Base-by-base conservation (phyloP, 176 grass and related monocot species). In the Melocanna baccifera region DNA sequence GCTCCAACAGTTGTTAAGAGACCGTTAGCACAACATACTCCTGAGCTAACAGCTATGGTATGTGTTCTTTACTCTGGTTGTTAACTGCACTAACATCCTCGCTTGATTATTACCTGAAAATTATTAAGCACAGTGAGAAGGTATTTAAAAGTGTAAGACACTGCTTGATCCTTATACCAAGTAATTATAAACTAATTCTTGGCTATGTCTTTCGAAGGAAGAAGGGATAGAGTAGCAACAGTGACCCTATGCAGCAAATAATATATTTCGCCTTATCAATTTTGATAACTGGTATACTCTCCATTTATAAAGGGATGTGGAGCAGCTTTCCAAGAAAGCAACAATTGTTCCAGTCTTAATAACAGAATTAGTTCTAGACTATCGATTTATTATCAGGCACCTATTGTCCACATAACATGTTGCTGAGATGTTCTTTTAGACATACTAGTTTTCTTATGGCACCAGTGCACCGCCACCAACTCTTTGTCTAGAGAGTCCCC, bases 1-100 rank as follows among this genome's bases (percentile, higher is more conserved):
- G 96, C 96, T 62, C 87, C 96, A 53, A 99, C 96, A 32, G 96
- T 99, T 86, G 88, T 99, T 19, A 99, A 96, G 88, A 90, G 96
- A 73, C 93, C 96, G 79, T 89, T 99, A 78, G 96, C 96, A 78
- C 96, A 99, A 69, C 96, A 99, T 84, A 99, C 91, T 64, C 96
- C 96, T 48, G 93, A 96, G 75, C 83, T 99, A 53, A 99, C 96
- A 29, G 91, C 93, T 58, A 99, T 99, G 96, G 96, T 96, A 94
- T 84, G 84, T 84, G 77, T n/a, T 67, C 43, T 12, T 46, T 79
- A 62, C 48, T 83, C 19, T 68, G 58, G 39, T 40, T 86, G 12
- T n/a, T 37, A 71, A 56, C 45, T 42, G 32, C 3, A 78, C 20
- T 46, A 30, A 37, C 20, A 36, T 25, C 57, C 20, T 84, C 55